Base-by-base conservation (phyloP, 176 grass and related monocot genomes). In the Carex cristatella region DNA sequence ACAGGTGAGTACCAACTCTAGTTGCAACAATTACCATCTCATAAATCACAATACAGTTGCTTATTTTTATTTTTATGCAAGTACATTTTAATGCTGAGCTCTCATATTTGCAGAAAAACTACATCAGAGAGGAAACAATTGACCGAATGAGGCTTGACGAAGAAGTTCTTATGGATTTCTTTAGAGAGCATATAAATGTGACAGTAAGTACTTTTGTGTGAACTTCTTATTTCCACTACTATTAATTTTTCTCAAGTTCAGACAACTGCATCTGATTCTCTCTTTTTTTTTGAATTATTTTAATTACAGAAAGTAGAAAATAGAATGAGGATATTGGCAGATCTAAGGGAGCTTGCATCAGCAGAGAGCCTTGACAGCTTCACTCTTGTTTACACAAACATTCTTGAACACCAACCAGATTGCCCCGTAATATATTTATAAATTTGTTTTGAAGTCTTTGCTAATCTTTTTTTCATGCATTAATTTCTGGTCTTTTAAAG, bases 81-180 rank as follows among this genome's bases (percentile, higher is more conserved):
- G 2, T 23, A 8, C n/a, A 83, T 32, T 32, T 55, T 55, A 35
- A 69, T 33, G 16, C 7, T 9, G 44, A 65, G 9, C 49, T 49
- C 48, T 67, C 14, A 83, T 83, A 69, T 69, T n/a, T 86, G 40
- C 78, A 99, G 97, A 99, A 88, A 94, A 88, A 18, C 68, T 83
- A 99, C 84, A 94, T 99, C 49, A 92, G 86, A 80, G 97, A 99
- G 90, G 84, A 92, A 3, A 99, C 89, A 48, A 92, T 99, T 61
- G 93, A 92, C 18, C 84, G 97, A 84, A 99, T 99, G 97, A 92
- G 93, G 88, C 61, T 96, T 65, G 97, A 96, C 86, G 97, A 99
- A 96, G 97, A 99, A 64, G 90, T 96, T 40, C 90, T 99, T 79
- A 92, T 94, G 90, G 93, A 96, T 96, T 99, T 99, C 87, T 99